Evolutionary conservation across 2,329 filamentous ascomycete genomes (phyloP).

Genomic region (Curvularia sp.): DNA sequence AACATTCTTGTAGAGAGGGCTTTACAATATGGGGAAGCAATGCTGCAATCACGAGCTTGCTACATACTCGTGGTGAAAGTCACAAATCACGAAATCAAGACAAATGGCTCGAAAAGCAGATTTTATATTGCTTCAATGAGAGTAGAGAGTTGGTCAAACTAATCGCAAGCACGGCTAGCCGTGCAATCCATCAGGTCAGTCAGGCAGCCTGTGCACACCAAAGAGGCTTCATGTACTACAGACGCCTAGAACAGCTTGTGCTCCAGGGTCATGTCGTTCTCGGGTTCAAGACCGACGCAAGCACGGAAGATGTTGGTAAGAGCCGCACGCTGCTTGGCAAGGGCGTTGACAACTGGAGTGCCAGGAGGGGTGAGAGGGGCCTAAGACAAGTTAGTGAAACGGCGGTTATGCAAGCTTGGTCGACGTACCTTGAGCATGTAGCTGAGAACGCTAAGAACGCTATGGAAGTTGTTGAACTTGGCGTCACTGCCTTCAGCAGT

Average conservation of each 20-base stretch:
- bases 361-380: conserved; percentile 92
- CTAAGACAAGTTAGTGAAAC: conserved; percentile 53
- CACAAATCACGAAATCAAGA: not conserved
- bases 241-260: conserved; percentile 81
- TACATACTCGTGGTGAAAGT: not conserved
- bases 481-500: conserved; percentile 61
- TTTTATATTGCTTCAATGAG: conserved; percentile 32
- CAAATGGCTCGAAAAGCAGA: not conserved
- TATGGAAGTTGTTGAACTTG: conserved; percentile 94
- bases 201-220: not conserved
- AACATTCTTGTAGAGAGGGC: not conserved
- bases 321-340: conserved; percentile 93
- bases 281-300: conserved; percentile 93
- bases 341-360: conserved; percentile 92
- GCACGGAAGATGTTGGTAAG: conserved; percentile 99
- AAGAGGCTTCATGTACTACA: not conserved
- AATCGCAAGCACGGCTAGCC: not conserved
- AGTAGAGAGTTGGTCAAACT: conserved; percentile 37
- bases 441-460: conserved; percentile 93
- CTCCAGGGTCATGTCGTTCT: conserved; percentile 98
- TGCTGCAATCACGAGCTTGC: not conserved
- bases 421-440: conserved; percentile 84
- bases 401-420: not conserved
- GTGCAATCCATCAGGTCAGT: not conserved
- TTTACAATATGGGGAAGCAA: no score